Evolutionary conservation across 2,329 filamentous ascomycete species (phyloP).

Genomic region (Botrytis byssoidea): DNA sequence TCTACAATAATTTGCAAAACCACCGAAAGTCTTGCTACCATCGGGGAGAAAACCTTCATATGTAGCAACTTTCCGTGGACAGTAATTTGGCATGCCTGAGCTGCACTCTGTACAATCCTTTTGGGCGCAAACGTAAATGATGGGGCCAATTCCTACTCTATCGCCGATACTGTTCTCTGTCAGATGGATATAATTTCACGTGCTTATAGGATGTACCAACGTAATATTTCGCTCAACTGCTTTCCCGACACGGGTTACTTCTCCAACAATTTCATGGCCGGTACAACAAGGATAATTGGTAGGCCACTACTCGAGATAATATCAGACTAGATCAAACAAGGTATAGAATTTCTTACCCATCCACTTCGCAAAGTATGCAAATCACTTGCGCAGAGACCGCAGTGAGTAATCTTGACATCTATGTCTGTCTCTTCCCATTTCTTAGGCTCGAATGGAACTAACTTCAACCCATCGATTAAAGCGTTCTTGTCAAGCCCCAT

Average conservation of each 20-base stretch:
- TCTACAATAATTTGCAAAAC: slow-evolving; percentile 48
- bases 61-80: slow-evolving; percentile 15
- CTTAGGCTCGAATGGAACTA: slow-evolving; percentile 43
- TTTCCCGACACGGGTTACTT: slow-evolving; percentile 44
- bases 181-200: neutral
- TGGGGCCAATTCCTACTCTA: slow-evolving; percentile 5
- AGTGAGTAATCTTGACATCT: slow-evolving; percentile 47
- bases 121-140: slow-evolving; percentile 9
- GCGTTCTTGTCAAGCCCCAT: slow-evolving; percentile 34
- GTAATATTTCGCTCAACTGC: slow-evolving; percentile 31
- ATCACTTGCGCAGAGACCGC: slow-evolving; percentile 46
- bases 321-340: slow-evolving; percentile 1
- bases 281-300: slow-evolving; percentile 42
- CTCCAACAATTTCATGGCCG: slow-evolving; percentile 51
- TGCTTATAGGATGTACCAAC: neutral
- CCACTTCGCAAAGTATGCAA: slow-evolving; percentile 35
- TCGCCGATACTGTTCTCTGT: slow-evolving; percentile 1
- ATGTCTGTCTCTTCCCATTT: slow-evolving; percentile 47
- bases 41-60: slow-evolving; percentile 7
- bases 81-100: slow-evolving; percentile 13
- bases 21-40: slow-evolving; percentile 15
- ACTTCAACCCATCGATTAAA: slow-evolving; percentile 33
- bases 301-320: slow-evolving; percentile 35
- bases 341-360: slow-evolving; percentile 25
- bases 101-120: slow-evolving; percentile 6